Evolutionary conservation across 179 eudicot species (phyloP).

Genomic region (Carnegiea gigantea): DNA sequence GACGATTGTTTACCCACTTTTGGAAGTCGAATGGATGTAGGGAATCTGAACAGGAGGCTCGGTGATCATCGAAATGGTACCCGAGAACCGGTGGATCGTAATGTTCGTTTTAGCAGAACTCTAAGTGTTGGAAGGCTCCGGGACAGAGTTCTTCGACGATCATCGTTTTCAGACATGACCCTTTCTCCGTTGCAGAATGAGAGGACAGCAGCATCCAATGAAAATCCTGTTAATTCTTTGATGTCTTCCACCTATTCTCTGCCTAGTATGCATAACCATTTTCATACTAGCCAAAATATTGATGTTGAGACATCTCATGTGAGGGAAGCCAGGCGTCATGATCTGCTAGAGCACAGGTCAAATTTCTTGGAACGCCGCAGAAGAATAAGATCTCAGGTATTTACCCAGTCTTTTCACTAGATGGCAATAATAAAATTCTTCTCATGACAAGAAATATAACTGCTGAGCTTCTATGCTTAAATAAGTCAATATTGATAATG

Average conservation of each 20-base stretch:
- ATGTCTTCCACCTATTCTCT: conserved; percentile 43
- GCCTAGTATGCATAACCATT: conserved; percentile 39
- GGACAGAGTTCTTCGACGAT: conserved; percentile 84
- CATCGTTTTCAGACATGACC: conserved; percentile 60
- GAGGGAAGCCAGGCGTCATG: conserved; percentile 64
- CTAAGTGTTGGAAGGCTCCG: conserved; percentile 98
- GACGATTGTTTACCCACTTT: conserved; percentile 37
- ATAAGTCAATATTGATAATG: not conserved
- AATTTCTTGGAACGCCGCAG: conserved; percentile 89
- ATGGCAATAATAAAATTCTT: not conserved
- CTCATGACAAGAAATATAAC: not conserved
- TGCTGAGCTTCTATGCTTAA: not conserved
- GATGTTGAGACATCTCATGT: conserved; percentile 45
- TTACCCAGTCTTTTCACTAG: conserved; percentile 19
- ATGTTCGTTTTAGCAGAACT: conserved; percentile 89
- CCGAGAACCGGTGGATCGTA: conserved; percentile 70
- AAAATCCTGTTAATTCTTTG: conserved; percentile 38
- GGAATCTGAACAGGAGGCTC: conserved; percentile 44
- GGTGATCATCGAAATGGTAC: conserved; percentile 49
- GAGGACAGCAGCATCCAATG: conserved; percentile 42
- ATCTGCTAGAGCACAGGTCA: conserved; percentile 73
- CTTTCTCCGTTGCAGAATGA: conserved; percentile 59
- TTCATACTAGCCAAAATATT: conserved; percentile 39
- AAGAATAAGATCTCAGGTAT: conserved; percentile 97
- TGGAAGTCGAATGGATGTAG: conserved; percentile 42